Conservation (phyloP, 2,329 filamentous ascomycete species). For the Fusarium phyllophilum region DNA sequence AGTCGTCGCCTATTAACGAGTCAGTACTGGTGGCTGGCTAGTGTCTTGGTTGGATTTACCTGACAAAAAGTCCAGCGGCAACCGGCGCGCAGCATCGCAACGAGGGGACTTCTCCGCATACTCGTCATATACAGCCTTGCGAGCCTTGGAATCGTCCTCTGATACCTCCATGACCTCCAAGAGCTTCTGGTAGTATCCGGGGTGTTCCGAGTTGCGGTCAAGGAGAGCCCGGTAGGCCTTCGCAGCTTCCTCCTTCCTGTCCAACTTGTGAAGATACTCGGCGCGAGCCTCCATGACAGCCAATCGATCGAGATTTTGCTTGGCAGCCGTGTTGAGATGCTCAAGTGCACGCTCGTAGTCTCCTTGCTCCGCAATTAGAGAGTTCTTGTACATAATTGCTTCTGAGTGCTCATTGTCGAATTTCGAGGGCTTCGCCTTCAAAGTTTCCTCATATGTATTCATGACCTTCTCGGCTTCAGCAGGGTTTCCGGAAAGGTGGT, state of each 20-base stretch:
- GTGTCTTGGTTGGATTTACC: slow-evolving; percentile 57
- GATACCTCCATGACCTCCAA: slow-evolving; percentile 73
- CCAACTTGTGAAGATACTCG: slow-evolving; percentile 83
- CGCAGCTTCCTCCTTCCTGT: slow-evolving; percentile 80
- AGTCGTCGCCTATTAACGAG: slow-evolving; percentile 73
- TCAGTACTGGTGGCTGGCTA: slow-evolving; percentile 28
- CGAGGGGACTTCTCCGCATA: slow-evolving; percentile 85
- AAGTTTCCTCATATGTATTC: slow-evolving; percentile 90
- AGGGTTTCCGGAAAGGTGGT: slow-evolving; percentile 89
- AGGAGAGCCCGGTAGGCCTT: slow-evolving; percentile 83
- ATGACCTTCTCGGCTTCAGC: slow-evolving; percentile 89
- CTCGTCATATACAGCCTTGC: slow-evolving; percentile 77
- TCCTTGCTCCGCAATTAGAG: slow-evolving; percentile 89
- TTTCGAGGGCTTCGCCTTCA: slow-evolving; percentile 82
- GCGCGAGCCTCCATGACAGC: slow-evolving; percentile 88
- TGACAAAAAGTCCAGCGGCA: slow-evolving; percentile 89
- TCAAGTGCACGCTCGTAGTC: slow-evolving; percentile 85
- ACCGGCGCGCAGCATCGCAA: slow-evolving; percentile 83
- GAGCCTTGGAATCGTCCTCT: slow-evolving; percentile 67
- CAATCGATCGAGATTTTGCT: slow-evolving; percentile 83
- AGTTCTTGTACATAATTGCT: slow-evolving; percentile 93
- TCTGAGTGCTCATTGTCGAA: slow-evolving; percentile 93
- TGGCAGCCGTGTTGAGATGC: slow-evolving; percentile 81
- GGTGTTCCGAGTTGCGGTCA: slow-evolving; percentile 88
- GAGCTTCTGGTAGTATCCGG: slow-evolving; percentile 84